Evolutionary conservation across 495 filamentous ascomycete genomes (phyloP).

Genomic region (Talaromyces thailandensis): DNA sequence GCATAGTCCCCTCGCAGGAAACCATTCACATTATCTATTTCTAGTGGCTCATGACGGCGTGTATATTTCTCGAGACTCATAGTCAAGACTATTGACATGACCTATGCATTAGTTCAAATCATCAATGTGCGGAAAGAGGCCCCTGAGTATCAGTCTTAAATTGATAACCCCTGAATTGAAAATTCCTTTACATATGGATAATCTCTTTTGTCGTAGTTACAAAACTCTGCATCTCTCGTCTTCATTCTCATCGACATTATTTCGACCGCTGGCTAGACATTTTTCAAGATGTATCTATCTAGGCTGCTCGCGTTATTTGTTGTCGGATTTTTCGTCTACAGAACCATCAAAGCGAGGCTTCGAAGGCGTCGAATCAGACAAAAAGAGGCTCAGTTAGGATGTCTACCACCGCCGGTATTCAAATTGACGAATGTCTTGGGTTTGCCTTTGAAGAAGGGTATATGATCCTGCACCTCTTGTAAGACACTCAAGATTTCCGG

Average conservation of each 20-base stretch:
- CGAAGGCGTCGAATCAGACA: constrained; percentile 2
- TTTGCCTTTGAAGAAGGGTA: constrained; percentile 6
- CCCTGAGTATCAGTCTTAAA: neutral
- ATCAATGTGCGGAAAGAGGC: neutral
- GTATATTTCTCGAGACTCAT: neutral
- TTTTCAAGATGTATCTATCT: neutral
- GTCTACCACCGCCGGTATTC: constrained; percentile 5
- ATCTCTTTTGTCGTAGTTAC: no score
- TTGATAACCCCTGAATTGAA: neutral
- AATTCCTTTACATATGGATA: neutral
- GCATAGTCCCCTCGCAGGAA: neutral
- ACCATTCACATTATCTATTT: neutral
- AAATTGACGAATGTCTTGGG: constrained; percentile 5
- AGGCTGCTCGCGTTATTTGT: neutral
- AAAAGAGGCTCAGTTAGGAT: constrained; percentile 6
- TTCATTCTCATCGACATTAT: neutral
- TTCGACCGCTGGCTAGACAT: neutral
- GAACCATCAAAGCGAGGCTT: neutral
- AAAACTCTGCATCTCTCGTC: no score
- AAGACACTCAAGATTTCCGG: neutral
- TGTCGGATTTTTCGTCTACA: neutral
- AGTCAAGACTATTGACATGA: neutral
- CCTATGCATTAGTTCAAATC: neutral
- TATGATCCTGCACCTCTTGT: neutral
- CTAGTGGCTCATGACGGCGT: neutral